Evolutionary conservation across 2,329 filamentous ascomycete species (phyloP), one percentile per base, ranked within the genome.

Genomic region (Botrytis paeoniae): DNA sequence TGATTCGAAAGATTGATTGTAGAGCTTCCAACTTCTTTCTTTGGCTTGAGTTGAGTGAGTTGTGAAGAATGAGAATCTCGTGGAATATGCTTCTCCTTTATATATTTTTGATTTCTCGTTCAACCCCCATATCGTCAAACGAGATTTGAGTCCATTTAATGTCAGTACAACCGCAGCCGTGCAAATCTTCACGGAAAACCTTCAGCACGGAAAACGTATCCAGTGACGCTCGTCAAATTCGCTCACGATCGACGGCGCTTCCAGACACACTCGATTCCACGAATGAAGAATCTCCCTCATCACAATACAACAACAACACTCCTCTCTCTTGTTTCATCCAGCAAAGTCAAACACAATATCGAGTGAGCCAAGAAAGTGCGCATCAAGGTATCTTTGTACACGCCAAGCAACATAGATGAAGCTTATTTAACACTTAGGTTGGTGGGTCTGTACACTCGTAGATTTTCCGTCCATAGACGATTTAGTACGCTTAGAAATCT

Each of bases 321-420:
- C 25, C 35, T 29, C 43, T n/a, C 25, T 29, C 43, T 10, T 32
- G 20, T 41, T 54, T 32, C 18, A 41, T 35, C 18, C 9, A 25
- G 39, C 16, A 37, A 45, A 35, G 6, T 20, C 37, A 20, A 41
- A 37, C 39, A 29, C 22, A 48, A 45, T 8, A 48, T 25, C 57
- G 7, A 43, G 35, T 20, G 57, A 54, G 41, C 14, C 32, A 60
- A 20, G 12, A 48, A 39, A 25, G 48, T 51, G 59, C 22, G 22
- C 14, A 18, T 14, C 9, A 7, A 68, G 32, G 62, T 66, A 72
- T 7, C 37, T 71, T 57, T 59, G 45, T 66, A 59, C n/a, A 65
- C 43, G 70, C 70, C 70, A 66, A 71, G 60, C 29, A 20, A 45
- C n/a, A 64, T 60, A 60, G 48, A 60, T 59, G 62, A 72, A 66